Conservation (phyloP, 768 basidiomycete species). For the Suillus sp. region DNA sequence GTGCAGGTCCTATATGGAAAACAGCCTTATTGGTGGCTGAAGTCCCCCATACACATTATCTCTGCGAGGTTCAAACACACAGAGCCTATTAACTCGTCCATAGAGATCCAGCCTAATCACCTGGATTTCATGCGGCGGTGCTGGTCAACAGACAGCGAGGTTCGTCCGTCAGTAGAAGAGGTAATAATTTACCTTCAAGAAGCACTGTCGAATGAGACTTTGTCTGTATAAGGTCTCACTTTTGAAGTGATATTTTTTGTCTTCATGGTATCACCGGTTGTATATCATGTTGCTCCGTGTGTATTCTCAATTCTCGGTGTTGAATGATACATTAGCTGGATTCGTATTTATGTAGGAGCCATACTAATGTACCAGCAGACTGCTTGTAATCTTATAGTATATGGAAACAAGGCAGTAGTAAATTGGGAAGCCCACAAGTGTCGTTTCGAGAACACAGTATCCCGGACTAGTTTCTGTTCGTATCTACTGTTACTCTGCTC, state of each 20-base stretch:
- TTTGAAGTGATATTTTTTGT: background rate
- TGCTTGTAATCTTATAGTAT: background rate
- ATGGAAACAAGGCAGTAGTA: background rate
- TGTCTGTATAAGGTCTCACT: background rate
- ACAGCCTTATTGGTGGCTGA: slow-evolving; percentile 28
- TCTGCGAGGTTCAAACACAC: slow-evolving; percentile 21
- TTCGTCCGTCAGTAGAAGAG: background rate
- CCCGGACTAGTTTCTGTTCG: background rate
- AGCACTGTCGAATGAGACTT: background rate
- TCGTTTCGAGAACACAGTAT: background rate
- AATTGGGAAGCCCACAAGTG: background rate
- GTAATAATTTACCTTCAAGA: background rate
- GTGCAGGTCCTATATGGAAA: slow-evolving; percentile 31
- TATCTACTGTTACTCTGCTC: background rate
- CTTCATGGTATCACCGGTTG: background rate
- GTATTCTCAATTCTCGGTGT: background rate
- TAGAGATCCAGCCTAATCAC: slow-evolving; percentile 5
- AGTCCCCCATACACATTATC: slow-evolving; percentile 24
- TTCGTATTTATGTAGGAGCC: background rate
- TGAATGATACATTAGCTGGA: background rate
- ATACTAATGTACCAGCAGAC: background rate
- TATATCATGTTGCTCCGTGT: background rate
- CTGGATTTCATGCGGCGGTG: slow-evolving; percentile 27
- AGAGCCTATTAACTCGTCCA: slow-evolving; percentile 18
- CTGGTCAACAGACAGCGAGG: slow-evolving; percentile 28